These are phyloP conservation scores for Populus hybrid DNA, from an alignment of 441 rosid species.

Conservation along the genomic window DNA sequence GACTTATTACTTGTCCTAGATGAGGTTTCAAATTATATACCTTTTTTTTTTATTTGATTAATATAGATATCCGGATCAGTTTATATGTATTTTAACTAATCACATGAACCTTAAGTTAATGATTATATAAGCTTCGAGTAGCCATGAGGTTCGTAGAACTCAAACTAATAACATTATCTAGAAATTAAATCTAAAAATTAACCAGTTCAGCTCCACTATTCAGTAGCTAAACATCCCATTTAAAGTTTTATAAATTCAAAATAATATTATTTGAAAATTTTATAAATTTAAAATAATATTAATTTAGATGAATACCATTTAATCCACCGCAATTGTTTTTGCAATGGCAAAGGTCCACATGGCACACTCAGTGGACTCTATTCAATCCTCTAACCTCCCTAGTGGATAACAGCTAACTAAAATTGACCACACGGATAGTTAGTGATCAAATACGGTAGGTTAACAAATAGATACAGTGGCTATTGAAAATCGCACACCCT, in stretches of 20 bases:
- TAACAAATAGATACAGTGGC: not conserved
- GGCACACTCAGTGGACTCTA: not conserved
- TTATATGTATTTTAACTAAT: accelerated
- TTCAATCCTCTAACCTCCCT: not conserved
- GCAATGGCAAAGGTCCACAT: not conserved
- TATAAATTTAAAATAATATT: too few relatives aligned
- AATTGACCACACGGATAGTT: constrained; percentile 7
- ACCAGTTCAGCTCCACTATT: accelerated
- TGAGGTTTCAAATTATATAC: too few relatives aligned
- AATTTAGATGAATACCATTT: too few relatives aligned
- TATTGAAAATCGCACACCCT: not conserved
- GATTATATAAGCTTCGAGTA: too few relatives aligned
- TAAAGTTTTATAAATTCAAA: too few relatives aligned
- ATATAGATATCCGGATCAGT: accelerated
- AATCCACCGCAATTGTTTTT: too few relatives aligned
- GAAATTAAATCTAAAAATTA: too few relatives aligned
- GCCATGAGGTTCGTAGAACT: too few relatives aligned
- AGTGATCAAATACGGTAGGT: not conserved
- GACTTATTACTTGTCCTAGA: too few relatives aligned
- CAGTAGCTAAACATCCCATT: accelerated
- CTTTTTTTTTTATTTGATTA: too few relatives aligned
- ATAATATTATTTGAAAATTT: too few relatives aligned
- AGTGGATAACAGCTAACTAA: constrained; percentile 29
- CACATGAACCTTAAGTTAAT: accelerated
- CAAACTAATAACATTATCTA: too few relatives aligned